Evolutionary conservation across 2,329 filamentous ascomycete species (phyloP).

Genomic region (Cytospora leucostoma): DNA sequence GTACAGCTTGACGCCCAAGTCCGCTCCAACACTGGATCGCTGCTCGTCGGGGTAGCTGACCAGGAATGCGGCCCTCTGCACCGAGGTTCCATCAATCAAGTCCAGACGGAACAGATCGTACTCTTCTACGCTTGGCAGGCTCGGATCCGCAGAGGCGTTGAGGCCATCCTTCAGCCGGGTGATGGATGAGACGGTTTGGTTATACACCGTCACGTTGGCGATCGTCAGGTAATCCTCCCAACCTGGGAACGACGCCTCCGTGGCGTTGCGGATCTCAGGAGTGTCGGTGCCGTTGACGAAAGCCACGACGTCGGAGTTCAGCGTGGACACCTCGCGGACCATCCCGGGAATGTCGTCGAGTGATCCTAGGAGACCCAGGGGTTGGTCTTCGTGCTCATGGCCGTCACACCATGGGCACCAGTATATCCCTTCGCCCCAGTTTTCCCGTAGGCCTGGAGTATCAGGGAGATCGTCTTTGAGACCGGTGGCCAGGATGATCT

Average conservation of each 20-base stretch:
- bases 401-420: conserved; percentile 70
- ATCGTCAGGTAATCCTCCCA: conserved; percentile 53
- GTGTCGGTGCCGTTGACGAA: conserved; percentile 63
- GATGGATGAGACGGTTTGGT: conserved; percentile 53
- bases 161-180: conserved; percentile 47
- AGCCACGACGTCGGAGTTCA: conserved; percentile 57
- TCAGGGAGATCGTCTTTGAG: conserved; percentile 55
- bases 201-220: conserved; percentile 56
- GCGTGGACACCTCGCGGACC: conserved; percentile 54
- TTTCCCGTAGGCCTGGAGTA: conserved; percentile 56
- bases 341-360: conserved; percentile 47
- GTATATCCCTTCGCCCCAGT: conserved; percentile 61
- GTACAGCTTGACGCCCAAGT: conserved; percentile 50
- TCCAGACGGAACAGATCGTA: conserved; percentile 57
- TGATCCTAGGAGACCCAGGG: conserved; percentile 54
- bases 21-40: conserved; percentile 46
- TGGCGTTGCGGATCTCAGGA: conserved; percentile 40
- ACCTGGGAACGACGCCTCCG: conserved; percentile 44
- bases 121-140: conserved; percentile 48
- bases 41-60: conserved; percentile 51
- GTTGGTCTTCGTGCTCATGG: conserved; percentile 60
- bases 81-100: conserved; percentile 47
- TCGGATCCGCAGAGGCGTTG: conserved; percentile 41
- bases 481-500: conserved; percentile 60
- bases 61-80: conserved; percentile 55